A percentile compares a stretch with the other conserved stretches of the same genome.
phyloP scores from a whole-genome alignment of 2,329 filamentous ascomycete species.

The Pseudogymnoascus sp. region DNA sequence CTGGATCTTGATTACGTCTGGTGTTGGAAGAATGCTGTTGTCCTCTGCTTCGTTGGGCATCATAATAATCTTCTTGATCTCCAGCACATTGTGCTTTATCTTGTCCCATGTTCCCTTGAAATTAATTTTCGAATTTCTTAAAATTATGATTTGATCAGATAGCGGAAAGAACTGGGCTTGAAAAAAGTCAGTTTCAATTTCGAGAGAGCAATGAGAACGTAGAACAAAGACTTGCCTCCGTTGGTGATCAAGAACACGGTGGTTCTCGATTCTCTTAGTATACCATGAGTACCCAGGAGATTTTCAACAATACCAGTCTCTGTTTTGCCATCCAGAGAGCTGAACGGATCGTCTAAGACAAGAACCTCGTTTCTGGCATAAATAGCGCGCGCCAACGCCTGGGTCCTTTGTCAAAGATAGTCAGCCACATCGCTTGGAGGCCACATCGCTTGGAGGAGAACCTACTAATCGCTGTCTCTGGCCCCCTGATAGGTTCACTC shows the following conservation, averaged over 20 bases:
- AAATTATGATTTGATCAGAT: slow-evolving; percentile 35
- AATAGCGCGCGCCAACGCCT: slow-evolving; percentile 38
- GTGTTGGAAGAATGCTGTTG: background rate
- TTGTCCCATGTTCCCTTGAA: slow-evolving; percentile 31
- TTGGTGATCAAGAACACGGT: slow-evolving; percentile 39
- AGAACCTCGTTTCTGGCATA: slow-evolving; percentile 34
- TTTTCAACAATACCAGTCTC: slow-evolving; percentile 34
- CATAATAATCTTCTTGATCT: background rate
- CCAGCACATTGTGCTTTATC: background rate
- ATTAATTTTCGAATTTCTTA: slow-evolving; percentile 25
- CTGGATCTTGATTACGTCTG: slow-evolving; percentile 14
- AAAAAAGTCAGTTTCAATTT: slow-evolving; percentile 18
- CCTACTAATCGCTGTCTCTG: slow-evolving; percentile 36
- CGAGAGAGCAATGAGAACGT: slow-evolving; percentile 12
- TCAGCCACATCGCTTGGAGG: too few relatives aligned
- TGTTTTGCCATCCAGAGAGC: slow-evolving; percentile 38
- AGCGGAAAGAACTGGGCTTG: slow-evolving; percentile 29
- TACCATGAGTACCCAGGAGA: slow-evolving; percentile 34
- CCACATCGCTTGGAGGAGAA: background rate
- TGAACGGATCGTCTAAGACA: slow-evolving; percentile 40
- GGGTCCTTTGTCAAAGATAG: too few relatives aligned
- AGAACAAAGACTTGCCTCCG: slow-evolving; percentile 25
- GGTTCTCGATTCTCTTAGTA: slow-evolving; percentile 31
- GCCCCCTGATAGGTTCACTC: slow-evolving; percentile 37
- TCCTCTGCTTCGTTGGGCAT: background rate